Evolutionary conservation across 1,284 basidiomycete species (phyloP), one percentile per base, ranked within the genome.

Genomic region (Fistulinella cinereoalba): DNA sequence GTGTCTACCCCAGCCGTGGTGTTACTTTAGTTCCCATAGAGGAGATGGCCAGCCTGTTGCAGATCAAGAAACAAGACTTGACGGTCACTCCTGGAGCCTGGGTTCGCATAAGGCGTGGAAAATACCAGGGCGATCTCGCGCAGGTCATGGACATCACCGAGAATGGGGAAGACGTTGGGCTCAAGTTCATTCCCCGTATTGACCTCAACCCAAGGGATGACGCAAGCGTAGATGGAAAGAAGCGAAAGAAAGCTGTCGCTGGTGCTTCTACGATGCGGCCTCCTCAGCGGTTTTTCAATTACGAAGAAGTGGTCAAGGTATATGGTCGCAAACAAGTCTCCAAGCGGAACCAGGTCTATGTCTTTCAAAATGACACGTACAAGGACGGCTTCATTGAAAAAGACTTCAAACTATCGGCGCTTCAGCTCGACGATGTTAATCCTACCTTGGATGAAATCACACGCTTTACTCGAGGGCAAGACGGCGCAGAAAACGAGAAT

Each of bases 381-480:
- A 85, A 83, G 56, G 88, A 97, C 50, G 97, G 96, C 4, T 97
- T 96, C 71, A 84, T 97, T 59, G 90, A 97, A 72, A 98, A 98
- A 71, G 96, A 99, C 65, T 86, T 97, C 76, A 88, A 90, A 59
- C 71, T 96, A 41, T 82, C 77, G 34, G 83, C 82, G 0, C 72
- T 99, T 37, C 81, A 85, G 49, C 72, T 88, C 38, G 96, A 98
- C 57, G 88, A 95, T 58, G 88, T 99, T 37, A 91, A 95, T 58
- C 96, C 96, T 0, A 95, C 93, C 1, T 75, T 99, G 49, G 96
- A 98, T 61, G 96, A 99, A 69, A 93, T 99, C 64, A 90, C 93
- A 1, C 83, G 84, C 51, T 99, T 99, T 69, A 81, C 85, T 6
- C 80, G 85, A 45, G 76, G 78, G 37, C 76, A 80, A 56, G 84